phyloP scores from a whole-genome alignment of 345 rosid species.

The Populus tremula region DNA sequence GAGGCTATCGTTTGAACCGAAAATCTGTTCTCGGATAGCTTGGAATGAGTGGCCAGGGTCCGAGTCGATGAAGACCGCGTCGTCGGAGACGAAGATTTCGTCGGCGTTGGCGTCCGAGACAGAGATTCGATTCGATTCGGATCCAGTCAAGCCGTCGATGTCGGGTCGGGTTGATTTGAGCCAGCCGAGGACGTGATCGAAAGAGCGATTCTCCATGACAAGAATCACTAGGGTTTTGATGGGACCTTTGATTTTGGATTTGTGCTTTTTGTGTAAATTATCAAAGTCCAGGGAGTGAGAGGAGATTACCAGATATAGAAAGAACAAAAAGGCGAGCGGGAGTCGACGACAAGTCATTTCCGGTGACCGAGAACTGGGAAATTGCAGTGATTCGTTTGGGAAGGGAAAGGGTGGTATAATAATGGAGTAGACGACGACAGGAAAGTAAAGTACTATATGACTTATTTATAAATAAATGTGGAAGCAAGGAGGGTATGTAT shows the following conservation, averaged over 20 bases:
- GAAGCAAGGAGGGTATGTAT: background rate
- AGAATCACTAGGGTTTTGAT: constrained; percentile 85
- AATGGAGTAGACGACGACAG: background rate
- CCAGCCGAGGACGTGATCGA: constrained; percentile 95
- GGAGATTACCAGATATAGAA: constrained; percentile 53
- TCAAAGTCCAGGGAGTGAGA: constrained; percentile 48
- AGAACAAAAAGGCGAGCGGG: constrained; percentile 22
- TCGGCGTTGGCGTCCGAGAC: constrained; percentile 58
- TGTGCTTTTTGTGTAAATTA: constrained; percentile 28
- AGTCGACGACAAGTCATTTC: constrained; percentile 45
- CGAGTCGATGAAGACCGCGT: constrained; percentile 77
- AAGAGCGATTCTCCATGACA: constrained; percentile 98
- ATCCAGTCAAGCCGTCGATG: constrained; percentile 75
- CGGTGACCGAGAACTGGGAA: constrained; percentile 13
- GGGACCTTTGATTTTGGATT: constrained; percentile 65
- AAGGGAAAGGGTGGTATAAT: background rate
- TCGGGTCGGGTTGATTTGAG: constrained; percentile 85
- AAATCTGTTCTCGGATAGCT: constrained; percentile 92
- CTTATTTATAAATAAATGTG: too few species aligned
- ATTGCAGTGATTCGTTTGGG: background rate
- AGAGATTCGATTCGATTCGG: constrained; percentile 60
- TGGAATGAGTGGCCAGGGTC: constrained; percentile 99
- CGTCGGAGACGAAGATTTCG: constrained; percentile 59
- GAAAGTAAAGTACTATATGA: background rate
- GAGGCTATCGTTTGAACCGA: constrained; percentile 62